A percentile compares a stretch with the other conserved stretches of the same genome.
phyloP scores from a whole-genome alignment of 169 alveolate species.

The Plasmodium falciparum region DNA sequence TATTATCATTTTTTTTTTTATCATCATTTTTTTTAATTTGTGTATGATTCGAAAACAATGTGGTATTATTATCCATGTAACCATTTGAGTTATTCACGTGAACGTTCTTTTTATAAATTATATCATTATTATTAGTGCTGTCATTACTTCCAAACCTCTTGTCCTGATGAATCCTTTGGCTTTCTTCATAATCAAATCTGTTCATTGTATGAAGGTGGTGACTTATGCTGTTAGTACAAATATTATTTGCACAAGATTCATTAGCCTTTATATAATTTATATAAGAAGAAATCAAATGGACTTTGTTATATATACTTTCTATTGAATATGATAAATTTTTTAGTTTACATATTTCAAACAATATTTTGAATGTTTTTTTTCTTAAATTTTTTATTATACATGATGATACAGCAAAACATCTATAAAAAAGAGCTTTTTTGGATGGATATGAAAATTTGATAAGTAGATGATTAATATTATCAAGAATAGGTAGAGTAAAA shows the following conservation, averaged over 20 bases:
- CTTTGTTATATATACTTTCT: conserved; percentile 32
- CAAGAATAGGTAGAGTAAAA: conserved; percentile 13
- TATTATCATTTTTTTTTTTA: no score
- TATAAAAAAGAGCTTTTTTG: conserved; percentile 24
- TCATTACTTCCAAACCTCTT: no score
- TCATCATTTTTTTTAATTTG: no score
- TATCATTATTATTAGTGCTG: no score
- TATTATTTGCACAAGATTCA: background rate
- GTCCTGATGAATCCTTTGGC: background rate
- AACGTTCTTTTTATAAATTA: no score
- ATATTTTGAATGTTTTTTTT: conserved; percentile 17
- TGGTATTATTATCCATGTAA: no score
- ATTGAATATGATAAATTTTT: conserved; percentile 48
- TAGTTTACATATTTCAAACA: conserved; percentile 34
- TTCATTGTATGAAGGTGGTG: no score
- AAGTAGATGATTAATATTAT: conserved; percentile 38
- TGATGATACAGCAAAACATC: conserved; percentile 49
- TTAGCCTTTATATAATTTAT: conserved; percentile 8
- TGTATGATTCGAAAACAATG: no score
- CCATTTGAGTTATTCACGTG: no score
- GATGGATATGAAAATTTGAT: conserved; percentile 42
- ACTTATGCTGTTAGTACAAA: no score
- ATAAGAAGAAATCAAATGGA: conserved; percentile 25
- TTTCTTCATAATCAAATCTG: no score
- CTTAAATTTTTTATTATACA: conserved; percentile 36